phyloP scores from a whole-genome alignment of 768 basidiomycete species.

The Kwoniella shandongensis region DNA sequence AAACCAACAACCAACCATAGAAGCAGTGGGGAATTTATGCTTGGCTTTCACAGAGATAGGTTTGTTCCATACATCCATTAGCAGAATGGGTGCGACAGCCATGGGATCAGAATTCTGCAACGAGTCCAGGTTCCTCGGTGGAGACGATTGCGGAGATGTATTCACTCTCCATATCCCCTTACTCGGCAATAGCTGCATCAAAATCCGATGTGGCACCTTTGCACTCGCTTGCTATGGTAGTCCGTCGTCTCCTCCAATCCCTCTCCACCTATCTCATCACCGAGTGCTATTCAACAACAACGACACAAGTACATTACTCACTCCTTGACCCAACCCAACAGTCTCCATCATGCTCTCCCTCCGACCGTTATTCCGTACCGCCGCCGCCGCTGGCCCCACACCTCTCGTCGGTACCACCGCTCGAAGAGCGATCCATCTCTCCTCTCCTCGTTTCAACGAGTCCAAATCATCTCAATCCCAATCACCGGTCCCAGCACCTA shows the following conservation, averaged over 20 bases:
- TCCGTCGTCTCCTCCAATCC: constrained; percentile 19
- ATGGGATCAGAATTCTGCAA: no score
- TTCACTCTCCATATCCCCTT: neutral
- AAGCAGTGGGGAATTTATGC: no score
- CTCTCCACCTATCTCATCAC: constrained; percentile 10
- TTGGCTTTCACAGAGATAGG: no score
- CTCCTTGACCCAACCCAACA: no score
- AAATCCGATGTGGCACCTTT: neutral
- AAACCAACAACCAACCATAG: no score
- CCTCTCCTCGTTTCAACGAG: constrained; percentile 11
- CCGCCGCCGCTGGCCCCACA: neutral
- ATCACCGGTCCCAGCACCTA: constrained; percentile 4
- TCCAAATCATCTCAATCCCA: neutral
- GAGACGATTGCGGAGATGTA: neutral
- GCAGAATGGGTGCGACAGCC: no score
- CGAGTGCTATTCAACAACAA: neutral
- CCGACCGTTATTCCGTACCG: constrained; percentile 9
- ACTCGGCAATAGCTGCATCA: neutral
- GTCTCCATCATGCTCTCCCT: constrained; percentile 4
- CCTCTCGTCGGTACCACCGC: neutral
- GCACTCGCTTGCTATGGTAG: no score
- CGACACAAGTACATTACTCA: neutral
- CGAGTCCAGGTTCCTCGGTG: no score
- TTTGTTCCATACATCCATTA: no score
- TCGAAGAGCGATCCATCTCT: constrained; percentile 12